Percentiles rank a stretch among this genome's conserved stretches.
Evolutionary conservation across 768 basidiomycete genomes (phyloP).

Genomic region (Podaxis sp.): DNA sequence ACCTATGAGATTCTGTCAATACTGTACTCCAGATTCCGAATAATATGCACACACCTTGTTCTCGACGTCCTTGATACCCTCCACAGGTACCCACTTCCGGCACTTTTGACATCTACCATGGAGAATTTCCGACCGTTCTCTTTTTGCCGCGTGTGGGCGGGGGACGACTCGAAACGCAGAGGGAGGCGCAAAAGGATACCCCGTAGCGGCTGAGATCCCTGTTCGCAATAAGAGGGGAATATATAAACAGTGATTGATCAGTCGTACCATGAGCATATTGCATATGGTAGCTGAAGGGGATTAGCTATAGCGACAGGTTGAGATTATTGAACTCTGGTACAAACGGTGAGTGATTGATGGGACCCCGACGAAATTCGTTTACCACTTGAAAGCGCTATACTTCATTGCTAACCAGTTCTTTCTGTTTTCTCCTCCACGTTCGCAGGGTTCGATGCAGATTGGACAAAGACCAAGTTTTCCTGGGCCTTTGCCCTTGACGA

Average conservation of each 20-base stretch:
- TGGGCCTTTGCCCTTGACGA: constrained; percentile 65
- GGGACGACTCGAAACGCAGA: constrained; percentile 51
- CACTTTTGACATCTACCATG: constrained; percentile 84
- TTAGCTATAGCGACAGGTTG: neutral
- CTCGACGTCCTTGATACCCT: constrained; percentile 73
- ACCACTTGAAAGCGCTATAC: constrained; percentile 84
- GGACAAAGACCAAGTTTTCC: constrained; percentile 79
- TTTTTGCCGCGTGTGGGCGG: constrained; percentile 51
- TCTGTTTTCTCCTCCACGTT: constrained; percentile 64
- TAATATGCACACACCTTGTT: constrained; percentile 52
- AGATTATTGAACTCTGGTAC: neutral
- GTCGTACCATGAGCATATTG: constrained; percentile 73
- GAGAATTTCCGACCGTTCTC: constrained; percentile 56
- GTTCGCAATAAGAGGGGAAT: constrained; percentile 5
- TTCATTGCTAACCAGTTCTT: constrained; percentile 77
- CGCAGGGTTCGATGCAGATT: constrained; percentile 61
- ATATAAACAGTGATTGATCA: neutral
- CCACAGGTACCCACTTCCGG: constrained; percentile 65
- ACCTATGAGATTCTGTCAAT: constrained; percentile 40
- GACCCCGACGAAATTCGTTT: constrained; percentile 21
- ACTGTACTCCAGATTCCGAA: neutral
- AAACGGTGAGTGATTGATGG: neutral
- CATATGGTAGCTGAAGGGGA: constrained; percentile 69
- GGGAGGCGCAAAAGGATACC: constrained; percentile 78
- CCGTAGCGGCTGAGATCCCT: constrained; percentile 73